Conservation (phyloP, 2,329 filamentous ascomycete genomes). For the Teratosphaeria epicoccoides region DNA sequence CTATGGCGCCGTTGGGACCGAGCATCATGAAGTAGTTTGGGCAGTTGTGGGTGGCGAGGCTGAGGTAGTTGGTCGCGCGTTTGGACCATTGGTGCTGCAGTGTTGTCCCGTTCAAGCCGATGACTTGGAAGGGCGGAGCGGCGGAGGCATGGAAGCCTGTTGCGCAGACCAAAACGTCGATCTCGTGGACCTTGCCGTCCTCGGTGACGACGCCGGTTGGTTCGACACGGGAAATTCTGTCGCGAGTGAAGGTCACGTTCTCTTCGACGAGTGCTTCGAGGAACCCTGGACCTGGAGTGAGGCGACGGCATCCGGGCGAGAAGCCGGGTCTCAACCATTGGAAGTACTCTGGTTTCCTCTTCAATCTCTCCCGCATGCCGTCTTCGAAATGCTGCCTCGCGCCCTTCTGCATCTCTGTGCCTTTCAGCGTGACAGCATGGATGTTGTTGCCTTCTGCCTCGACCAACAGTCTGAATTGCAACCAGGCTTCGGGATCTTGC, state of each 20-base stretch:
- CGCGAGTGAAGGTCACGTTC: slow-evolving; percentile 36
- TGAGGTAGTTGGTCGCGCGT: slow-evolving; percentile 19
- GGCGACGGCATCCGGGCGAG: slow-evolving; percentile 37
- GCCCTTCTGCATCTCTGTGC: slow-evolving; percentile 28
- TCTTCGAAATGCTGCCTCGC: slow-evolving; percentile 30
- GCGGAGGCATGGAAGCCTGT: slow-evolving; percentile 34
- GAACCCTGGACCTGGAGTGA: slow-evolving; percentile 43
- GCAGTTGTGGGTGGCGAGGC: slow-evolving; percentile 14
- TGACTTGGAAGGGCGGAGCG: slow-evolving; percentile 30
- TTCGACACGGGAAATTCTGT: slow-evolving; percentile 30
- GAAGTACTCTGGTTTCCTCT: slow-evolving; percentile 30
- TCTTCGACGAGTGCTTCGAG: slow-evolving; percentile 38
- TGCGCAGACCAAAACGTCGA: slow-evolving; percentile 35
- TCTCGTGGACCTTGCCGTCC: slow-evolving; percentile 29
- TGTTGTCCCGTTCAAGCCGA: slow-evolving; percentile 20
- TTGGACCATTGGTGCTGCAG: slow-evolving; percentile 27
- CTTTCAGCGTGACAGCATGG: slow-evolving; percentile 30
- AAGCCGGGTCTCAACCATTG: slow-evolving; percentile 33
- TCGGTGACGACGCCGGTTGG: slow-evolving; percentile 29
- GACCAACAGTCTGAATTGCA: slow-evolving; percentile 34
- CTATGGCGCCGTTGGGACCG: slow-evolving; percentile 32
- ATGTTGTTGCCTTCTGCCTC: slow-evolving; percentile 51
- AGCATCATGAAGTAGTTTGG: slow-evolving; percentile 36
- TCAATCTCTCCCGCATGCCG: slow-evolving; percentile 32
- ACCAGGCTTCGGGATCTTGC: slow-evolving; percentile 33